Evolutionary conservation across 2,329 filamentous ascomycete genomes (phyloP).

Genomic region (Neofusicoccum ribis): DNA sequence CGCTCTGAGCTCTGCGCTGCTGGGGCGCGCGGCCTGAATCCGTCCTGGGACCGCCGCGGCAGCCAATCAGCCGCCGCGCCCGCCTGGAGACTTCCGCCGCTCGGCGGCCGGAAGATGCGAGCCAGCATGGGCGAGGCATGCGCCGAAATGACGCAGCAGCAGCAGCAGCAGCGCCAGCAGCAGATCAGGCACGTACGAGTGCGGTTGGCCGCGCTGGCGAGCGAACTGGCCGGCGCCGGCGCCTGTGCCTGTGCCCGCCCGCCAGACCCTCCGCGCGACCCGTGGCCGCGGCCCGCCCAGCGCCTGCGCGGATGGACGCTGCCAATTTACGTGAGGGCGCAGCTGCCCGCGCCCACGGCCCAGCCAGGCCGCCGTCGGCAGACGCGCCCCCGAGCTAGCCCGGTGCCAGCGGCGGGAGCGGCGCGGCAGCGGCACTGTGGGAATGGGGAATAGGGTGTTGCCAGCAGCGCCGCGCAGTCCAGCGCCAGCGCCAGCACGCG

Average conservation of each 20-base stretch:
- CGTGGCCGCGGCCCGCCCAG: background rate
- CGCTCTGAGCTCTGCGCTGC: background rate
- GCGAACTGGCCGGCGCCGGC: background rate
- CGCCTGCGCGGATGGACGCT: too few species aligned
- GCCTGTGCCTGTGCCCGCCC: too few species aligned
- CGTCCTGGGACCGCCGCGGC: background rate
- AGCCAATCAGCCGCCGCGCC: background rate
- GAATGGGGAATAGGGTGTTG: too few species aligned
- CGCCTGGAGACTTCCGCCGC: background rate
- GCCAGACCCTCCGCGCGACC: background rate
- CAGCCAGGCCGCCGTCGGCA: too few species aligned
- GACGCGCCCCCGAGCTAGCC: too few species aligned
- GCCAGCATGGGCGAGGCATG: constrained; percentile 3
- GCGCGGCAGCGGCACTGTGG: too few species aligned
- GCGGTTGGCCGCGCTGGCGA: background rate
- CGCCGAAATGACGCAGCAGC: constrained; percentile 5
- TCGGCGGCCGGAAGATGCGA: constrained; percentile 6
- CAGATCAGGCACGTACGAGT: constrained; percentile 1
- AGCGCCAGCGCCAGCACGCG: too few species aligned
- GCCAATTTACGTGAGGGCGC: too few species aligned
- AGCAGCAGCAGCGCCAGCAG: background rate
- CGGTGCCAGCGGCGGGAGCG: too few species aligned
- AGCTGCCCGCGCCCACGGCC: too few species aligned
- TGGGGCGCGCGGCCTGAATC: background rate
- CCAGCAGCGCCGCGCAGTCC: too few species aligned